A percentile compares a stretch with the other conserved stretches of the same genome.
phyloP scores from a whole-genome alignment of 2,329 filamentous ascomycete genomes.

The Aspergillus floridensis region DNA sequence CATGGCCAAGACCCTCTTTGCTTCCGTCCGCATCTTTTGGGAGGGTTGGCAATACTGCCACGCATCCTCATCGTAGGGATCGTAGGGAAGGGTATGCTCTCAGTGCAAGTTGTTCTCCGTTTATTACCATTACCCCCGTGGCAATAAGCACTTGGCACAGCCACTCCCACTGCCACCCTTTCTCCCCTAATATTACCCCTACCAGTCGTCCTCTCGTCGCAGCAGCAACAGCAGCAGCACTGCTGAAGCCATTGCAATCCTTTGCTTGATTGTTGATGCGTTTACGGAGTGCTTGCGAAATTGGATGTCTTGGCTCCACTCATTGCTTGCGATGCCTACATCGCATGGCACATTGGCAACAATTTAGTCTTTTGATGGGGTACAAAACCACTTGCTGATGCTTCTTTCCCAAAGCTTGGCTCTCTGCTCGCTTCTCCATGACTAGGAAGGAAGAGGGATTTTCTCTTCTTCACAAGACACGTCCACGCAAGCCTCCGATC shows the following conservation, averaged over 20 bases:
- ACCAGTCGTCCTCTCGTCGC: neutral
- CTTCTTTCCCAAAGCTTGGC: neutral
- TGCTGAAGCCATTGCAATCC: neutral
- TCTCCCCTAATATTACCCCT: neutral
- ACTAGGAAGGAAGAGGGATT: neutral
- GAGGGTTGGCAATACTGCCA: neutral
- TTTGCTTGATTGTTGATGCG: neutral
- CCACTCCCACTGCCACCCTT: neutral
- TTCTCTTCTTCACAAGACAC: neutral
- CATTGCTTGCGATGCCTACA: neutral
- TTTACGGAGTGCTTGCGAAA: neutral
- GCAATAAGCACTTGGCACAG: neutral
- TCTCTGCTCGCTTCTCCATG: neutral
- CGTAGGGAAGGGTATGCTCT: neutral
- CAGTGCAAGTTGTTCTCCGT: neutral
- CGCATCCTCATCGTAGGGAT: neutral
- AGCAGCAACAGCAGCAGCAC: neutral
- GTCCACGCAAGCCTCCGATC: neutral
- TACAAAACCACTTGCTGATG: neutral
- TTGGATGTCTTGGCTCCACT: neutral
- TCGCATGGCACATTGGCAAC: neutral
- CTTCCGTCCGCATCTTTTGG: neutral
- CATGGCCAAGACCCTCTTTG: slow-evolving; percentile 30
- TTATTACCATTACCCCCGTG: neutral
- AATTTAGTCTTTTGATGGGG: neutral